A percentile compares a stretch with the other conserved stretches of the same genome.
Evolutionary conservation across 192 early-diverging fungal species (phyloP).

Genomic region (Backusella sp.): DNA sequence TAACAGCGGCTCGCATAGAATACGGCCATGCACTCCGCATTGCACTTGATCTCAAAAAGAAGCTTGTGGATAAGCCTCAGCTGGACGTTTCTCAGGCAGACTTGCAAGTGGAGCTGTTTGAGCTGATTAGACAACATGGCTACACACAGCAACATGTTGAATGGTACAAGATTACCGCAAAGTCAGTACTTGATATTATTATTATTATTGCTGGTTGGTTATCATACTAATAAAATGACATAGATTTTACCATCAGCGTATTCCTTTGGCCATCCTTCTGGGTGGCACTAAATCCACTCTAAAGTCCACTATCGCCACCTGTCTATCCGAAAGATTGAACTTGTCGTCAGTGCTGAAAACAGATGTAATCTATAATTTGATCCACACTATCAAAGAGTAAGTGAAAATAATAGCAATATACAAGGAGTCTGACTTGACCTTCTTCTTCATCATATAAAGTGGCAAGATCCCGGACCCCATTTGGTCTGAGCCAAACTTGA

Average conservation of each 20-base stretch:
- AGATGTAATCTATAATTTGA: conserved; percentile 30
- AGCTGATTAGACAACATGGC: conserved; percentile 18
- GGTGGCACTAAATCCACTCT: conserved; percentile 19
- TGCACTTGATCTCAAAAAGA: conserved; percentile 32
- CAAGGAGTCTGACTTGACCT: background rate
- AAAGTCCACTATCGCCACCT: conserved; percentile 26
- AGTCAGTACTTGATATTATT: background rate
- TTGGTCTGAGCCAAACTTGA: conserved; percentile 3
- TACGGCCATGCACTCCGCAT: conserved; percentile 27
- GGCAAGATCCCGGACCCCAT: background rate
- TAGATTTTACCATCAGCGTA: conserved; percentile 31
- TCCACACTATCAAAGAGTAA: conserved; percentile 31
- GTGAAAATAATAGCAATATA: background rate
- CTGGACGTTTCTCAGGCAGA: conserved; percentile 16
- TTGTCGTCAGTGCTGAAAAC: conserved; percentile 26
- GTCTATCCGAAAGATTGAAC: conserved; percentile 28
- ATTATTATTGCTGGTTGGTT: no score
- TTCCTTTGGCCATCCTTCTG: conserved; percentile 27
- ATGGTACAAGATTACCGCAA: conserved; percentile 24
- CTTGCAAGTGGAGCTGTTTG: conserved; percentile 24
- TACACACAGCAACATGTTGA: conserved; percentile 18
- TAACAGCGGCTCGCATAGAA: conserved; percentile 23
- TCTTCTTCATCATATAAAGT: background rate
- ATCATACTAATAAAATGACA: background rate
- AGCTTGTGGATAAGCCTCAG: conserved; percentile 18